Conservation (phyloP, 306 rosid species). For the Abrus pulchellus region DNA sequence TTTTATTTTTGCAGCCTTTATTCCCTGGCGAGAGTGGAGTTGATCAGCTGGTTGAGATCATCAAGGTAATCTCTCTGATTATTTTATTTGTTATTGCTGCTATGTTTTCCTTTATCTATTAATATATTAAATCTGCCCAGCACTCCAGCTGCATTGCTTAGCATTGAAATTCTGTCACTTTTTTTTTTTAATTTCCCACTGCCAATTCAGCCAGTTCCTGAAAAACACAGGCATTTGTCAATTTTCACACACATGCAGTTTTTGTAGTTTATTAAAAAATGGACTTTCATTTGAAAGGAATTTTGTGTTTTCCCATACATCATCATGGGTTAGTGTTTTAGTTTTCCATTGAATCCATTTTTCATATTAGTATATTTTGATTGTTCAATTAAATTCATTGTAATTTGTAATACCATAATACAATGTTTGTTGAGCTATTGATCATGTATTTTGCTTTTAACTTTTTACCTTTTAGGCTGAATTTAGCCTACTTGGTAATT, state of each 20-base stretch:
- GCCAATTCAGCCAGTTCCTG: neutral
- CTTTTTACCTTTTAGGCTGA: neutral
- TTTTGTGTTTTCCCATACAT: conserved; percentile 1
- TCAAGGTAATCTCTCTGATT: conserved; percentile 68
- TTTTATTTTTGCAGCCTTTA: conserved; percentile 65
- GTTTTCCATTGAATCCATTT: neutral
- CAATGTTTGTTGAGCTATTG: conserved; percentile 1
- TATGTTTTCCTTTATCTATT: neutral
- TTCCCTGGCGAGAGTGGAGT: conserved; percentile 97
- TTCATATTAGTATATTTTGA: conserved; percentile 26
- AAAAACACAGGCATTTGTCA: neutral
- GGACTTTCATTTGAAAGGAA: neutral
- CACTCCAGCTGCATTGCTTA: neutral
- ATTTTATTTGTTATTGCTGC: neutral
- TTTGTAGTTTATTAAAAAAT: neutral
- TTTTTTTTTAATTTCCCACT: neutral
- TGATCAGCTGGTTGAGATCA: conserved; percentile 95
- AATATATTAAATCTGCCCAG: neutral
- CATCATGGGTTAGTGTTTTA: neutral
- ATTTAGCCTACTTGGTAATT: conserved; percentile 1
- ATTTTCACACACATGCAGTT: neutral
- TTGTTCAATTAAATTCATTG: neutral
- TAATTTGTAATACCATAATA: conserved; percentile 5
- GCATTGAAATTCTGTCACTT: neutral
- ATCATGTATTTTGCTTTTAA: conserved; percentile 6